A percentile compares a stretch with the other conserved stretches of the same genome.
Conservation (phyloP, 202 grass and related monocot species). For the Digitaria exilis region DNA sequence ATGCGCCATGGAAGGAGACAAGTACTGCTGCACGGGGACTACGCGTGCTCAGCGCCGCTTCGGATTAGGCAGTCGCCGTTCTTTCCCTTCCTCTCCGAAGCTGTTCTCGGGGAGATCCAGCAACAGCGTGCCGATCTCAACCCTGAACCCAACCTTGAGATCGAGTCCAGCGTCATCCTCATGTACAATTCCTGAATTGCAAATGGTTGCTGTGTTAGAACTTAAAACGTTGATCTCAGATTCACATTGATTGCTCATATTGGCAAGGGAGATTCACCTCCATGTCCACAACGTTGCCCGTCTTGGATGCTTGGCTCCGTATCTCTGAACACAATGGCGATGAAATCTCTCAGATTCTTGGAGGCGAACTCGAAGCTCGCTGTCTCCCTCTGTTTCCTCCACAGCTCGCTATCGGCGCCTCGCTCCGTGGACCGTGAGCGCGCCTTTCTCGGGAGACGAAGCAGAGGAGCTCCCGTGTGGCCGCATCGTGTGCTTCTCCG, state of each 20-base stretch:
- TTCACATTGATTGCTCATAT: background rate
- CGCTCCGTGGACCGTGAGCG: too few relatives aligned
- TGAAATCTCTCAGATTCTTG: constrained; percentile 89
- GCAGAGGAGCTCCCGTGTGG: too few relatives aligned
- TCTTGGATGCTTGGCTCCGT: constrained; percentile 55
- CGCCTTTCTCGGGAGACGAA: too few relatives aligned
- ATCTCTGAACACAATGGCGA: constrained; percentile 87
- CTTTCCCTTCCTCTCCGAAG: too few relatives aligned
- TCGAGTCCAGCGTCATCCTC: constrained; percentile 97
- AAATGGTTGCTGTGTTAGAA: constrained; percentile 7
- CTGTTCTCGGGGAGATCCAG: constrained; percentile 78
- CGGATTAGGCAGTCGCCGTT: too few relatives aligned
- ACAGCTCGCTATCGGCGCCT: constrained; percentile 82
- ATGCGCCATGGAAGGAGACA: too few relatives aligned
- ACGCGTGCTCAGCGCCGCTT: too few relatives aligned
- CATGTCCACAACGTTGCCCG: constrained; percentile 64
- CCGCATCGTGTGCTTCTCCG: too few relatives aligned
- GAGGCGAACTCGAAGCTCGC: constrained; percentile 96
- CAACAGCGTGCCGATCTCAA: constrained; percentile 84
- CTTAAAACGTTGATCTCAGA: background rate
- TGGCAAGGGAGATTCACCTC: constrained; percentile 70
- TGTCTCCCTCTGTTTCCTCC: constrained; percentile 93
- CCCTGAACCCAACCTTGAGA: constrained; percentile 88
- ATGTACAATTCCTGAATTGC: constrained; percentile 73
- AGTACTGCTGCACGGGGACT: too few relatives aligned